A percentile compares a stretch with the other conserved stretches of the same genome.
Conservation (phyloP, 129 eudicot genomes). For the Scalesia atractyloides region DNA sequence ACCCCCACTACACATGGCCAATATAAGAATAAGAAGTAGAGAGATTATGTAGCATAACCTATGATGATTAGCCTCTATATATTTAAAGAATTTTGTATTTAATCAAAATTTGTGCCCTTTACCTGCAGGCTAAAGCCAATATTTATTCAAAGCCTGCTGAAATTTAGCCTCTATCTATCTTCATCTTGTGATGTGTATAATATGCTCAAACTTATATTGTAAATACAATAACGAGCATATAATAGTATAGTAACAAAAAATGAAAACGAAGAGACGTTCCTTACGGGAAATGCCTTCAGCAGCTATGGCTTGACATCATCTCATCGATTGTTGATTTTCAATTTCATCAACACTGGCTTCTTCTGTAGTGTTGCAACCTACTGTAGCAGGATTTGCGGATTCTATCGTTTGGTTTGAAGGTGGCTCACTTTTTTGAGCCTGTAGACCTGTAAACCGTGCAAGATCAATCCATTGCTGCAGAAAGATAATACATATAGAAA, state of each 20-base stretch:
- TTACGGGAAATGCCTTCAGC: slow-evolving; percentile 29
- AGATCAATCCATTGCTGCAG: slow-evolving; percentile 99
- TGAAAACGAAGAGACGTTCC: slow-evolving; percentile 13
- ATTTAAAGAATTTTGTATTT: neutral
- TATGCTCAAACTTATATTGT: slow-evolving; percentile 21
- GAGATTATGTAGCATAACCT: neutral
- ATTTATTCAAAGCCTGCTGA: neutral
- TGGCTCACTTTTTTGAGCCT: slow-evolving; percentile 66
- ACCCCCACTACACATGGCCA: too few relatives aligned
- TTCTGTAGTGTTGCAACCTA: slow-evolving; percentile 57
- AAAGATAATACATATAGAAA: slow-evolving; percentile 5
- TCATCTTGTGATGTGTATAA: slow-evolving; percentile 28
- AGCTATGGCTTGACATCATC: slow-evolving; percentile 35
- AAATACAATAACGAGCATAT: slow-evolving; percentile 28
- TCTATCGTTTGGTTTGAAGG: slow-evolving; percentile 37
- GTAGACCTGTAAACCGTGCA: slow-evolving; percentile 88
- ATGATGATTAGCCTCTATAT: neutral
- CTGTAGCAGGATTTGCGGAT: slow-evolving; percentile 47
- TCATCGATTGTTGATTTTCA: slow-evolving; percentile 46
- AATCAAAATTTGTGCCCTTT: slow-evolving; percentile 28
- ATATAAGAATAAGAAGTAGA: neutral
- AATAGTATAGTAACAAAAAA: slow-evolving; percentile 1
- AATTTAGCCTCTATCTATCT: slow-evolving; percentile 19
- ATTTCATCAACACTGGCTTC: slow-evolving; percentile 62
- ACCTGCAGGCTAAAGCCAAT: slow-evolving; percentile 14